Percentiles rank a stretch among this genome's conserved stretches.
Evolutionary conservation across 306 rosid genomes (phyloP).

Genomic region (Quercus cerris): DNA sequence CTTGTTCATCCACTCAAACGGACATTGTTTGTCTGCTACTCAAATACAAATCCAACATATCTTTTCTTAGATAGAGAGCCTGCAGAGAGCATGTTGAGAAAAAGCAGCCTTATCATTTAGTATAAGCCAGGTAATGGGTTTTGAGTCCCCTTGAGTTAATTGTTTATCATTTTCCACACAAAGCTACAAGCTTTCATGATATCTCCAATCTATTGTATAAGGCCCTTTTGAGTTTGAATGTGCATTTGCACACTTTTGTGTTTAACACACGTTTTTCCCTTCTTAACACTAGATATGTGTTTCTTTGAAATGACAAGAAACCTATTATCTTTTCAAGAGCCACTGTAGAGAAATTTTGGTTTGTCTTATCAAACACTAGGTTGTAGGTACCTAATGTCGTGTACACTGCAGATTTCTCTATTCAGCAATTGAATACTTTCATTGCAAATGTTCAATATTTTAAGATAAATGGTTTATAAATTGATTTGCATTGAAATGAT

Average conservation of each 20-base stretch:
- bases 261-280: not conserved
- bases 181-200: not conserved
- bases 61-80: too few species aligned
- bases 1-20: not conserved
- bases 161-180: not conserved
- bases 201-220: not conserved
- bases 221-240: not conserved
- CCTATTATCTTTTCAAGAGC: not conserved
- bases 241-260: not conserved
- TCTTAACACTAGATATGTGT: not conserved
- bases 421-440: not conserved
- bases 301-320: not conserved
- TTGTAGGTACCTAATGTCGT: not conserved
- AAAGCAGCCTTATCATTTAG: too few species aligned
- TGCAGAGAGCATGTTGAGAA: too few species aligned
- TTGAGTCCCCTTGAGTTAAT: not conserved
- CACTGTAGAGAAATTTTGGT: not conserved
- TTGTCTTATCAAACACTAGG: not conserved
- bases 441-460: not conserved
- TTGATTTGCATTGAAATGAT: not conserved
- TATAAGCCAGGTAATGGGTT: too few species aligned
- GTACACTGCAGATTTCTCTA: constrained; percentile 5
- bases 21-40: not conserved
- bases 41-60: not conserved
- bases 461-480: not conserved